Percentiles rank a stretch among this genome's conserved stretches.
These are phyloP conservation scores for Monilinia vaccinii-corymbosi DNA, from an alignment of 2,329 filamentous ascomycete species.

Conservation along the genomic window DNA sequence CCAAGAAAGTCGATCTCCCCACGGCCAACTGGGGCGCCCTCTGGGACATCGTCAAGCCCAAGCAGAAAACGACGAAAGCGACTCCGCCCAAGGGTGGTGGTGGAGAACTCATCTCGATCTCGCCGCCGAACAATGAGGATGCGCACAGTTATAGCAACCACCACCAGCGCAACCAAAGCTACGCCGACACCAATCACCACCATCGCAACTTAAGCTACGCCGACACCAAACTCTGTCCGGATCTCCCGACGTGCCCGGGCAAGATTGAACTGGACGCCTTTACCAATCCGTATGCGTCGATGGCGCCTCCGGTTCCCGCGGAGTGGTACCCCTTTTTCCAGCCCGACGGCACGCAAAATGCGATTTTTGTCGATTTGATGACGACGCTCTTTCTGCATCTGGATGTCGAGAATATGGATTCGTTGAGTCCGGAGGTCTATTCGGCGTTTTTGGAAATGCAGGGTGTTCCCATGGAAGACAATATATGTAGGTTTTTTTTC, in stretches of 20 bases:
- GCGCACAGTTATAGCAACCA: background rate
- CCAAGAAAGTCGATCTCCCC: conserved; percentile 14
- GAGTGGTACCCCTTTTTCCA: conserved; percentile 22
- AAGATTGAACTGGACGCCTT: background rate
- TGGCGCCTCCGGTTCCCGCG: conserved; percentile 7
- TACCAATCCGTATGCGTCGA: background rate
- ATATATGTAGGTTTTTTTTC: conserved; percentile 18
- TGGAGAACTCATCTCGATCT: background rate
- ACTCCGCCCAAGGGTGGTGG: background rate
- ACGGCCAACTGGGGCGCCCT: conserved; percentile 23
- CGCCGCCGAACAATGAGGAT: background rate
- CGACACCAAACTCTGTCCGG: background rate
- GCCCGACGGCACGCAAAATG: conserved; percentile 13
- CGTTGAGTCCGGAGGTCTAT: conserved; percentile 20
- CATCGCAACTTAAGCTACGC: background rate
- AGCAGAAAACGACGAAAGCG: conserved; percentile 13
- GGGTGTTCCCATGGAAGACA: conserved; percentile 14
- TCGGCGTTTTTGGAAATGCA: conserved; percentile 20
- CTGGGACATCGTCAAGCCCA: conserved; percentile 22
- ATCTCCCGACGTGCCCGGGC: background rate
- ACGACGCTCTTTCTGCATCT: conserved; percentile 21
- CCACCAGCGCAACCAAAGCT: background rate
- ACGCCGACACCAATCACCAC: background rate
- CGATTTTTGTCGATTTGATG: conserved; percentile 22
- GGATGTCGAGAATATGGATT: conserved; percentile 19